phyloP scores from a whole-genome alignment of 78 protist genomes.

The Chrysochromulina tobinii region DNA sequence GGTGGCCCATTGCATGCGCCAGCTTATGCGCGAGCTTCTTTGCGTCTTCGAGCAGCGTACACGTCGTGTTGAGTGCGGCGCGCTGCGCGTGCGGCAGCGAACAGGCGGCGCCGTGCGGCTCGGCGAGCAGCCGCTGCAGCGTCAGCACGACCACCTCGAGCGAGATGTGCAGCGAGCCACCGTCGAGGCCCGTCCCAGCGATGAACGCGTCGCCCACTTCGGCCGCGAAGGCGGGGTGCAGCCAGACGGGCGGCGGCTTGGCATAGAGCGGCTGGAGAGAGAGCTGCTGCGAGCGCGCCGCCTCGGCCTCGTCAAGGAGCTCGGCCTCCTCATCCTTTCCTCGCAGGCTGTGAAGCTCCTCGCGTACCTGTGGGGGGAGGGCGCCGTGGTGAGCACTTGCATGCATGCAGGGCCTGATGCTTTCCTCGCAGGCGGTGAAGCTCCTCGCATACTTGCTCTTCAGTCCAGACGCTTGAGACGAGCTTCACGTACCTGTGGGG shows the following conservation, averaged over 20 bases:
- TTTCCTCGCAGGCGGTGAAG: not conserved
- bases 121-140: not conserved
- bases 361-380: no score
- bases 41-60: not conserved
- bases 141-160: not conserved
- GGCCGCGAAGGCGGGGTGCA: not conserved
- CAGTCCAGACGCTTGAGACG: not conserved
- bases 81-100: not conserved
- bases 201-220: slow-evolving; percentile 37
- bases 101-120: not conserved
- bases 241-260: slow-evolving; percentile 40
- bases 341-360: not conserved
- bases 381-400: no score
- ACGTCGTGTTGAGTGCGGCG: not conserved
- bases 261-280: slow-evolving; percentile 34
- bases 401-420: no score
- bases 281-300: not conserved
- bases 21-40: not conserved
- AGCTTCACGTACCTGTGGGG: not conserved
- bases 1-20: not conserved
- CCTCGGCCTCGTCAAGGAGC: not conserved
- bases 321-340: not conserved
- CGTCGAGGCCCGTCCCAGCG: slow-evolving; percentile 30
- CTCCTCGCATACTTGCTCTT: not conserved
- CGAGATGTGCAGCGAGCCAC: not conserved